Conservation (phyloP, 192 early-diverging fungal species). For the Gamsiella multidivaricata region DNA sequence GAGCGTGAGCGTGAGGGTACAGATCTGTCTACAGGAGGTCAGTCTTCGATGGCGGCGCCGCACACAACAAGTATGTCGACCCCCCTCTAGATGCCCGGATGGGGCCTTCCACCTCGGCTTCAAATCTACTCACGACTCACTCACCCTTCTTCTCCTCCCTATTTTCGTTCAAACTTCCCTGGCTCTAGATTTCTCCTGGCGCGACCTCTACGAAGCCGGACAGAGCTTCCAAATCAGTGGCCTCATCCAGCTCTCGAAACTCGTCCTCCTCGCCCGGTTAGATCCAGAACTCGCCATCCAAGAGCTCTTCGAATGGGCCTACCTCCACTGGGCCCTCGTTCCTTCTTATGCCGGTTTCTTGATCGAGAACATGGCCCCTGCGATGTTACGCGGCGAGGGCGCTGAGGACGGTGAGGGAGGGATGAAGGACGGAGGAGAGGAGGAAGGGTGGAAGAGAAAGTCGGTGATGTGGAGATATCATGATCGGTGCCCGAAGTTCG, state of each 20-base stretch:
- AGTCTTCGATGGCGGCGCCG: too few species aligned
- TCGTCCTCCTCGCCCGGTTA: constrained; percentile 19
- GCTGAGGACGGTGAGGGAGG: neutral
- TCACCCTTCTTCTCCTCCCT: too few species aligned
- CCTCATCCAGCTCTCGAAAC: constrained; percentile 16
- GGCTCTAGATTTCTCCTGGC: constrained; percentile 34
- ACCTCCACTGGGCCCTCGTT: constrained; percentile 16
- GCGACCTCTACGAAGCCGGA: constrained; percentile 26
- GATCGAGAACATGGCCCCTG: constrained; percentile 26
- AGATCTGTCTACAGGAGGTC: too few species aligned
- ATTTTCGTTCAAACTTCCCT: too few species aligned
- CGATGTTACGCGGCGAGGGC: neutral
- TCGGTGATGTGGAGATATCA: constrained; percentile 29
- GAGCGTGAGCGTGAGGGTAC: too few species aligned
- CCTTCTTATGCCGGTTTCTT: constrained; percentile 34
- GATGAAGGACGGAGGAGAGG: too few species aligned
- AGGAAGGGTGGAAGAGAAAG: neutral
- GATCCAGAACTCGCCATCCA: constrained; percentile 7
- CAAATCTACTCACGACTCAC: too few species aligned
- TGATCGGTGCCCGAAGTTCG: constrained; percentile 24
- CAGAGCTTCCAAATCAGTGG: constrained; percentile 18
- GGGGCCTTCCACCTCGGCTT: too few species aligned
- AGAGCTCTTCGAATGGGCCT: constrained; percentile 47
- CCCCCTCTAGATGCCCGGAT: too few species aligned
- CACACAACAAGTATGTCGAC: too few species aligned